Evolutionary conservation across 352 stramenopile species (phyloP).

Genomic region (Phytophthora quininea): DNA sequence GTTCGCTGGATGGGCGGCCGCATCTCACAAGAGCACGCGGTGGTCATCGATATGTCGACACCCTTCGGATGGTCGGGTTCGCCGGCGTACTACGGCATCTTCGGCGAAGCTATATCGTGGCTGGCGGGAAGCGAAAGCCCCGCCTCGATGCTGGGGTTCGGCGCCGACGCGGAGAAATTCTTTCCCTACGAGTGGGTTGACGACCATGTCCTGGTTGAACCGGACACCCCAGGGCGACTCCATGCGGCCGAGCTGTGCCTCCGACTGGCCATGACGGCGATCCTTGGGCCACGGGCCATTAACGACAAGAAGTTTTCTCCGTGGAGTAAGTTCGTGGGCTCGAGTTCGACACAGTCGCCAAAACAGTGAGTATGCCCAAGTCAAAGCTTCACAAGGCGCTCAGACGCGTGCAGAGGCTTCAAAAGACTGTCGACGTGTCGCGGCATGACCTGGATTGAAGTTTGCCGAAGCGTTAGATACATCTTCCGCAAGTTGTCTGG

Average conservation of each 20-base stretch:
- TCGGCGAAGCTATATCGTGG: background rate
- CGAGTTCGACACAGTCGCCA: too few species aligned
- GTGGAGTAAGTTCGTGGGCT: too few species aligned
- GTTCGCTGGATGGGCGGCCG: background rate
- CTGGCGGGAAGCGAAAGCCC: background rate
- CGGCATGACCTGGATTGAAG: too few species aligned
- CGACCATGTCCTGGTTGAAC: background rate
- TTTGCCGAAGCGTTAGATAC: too few species aligned
- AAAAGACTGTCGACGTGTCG: too few species aligned
- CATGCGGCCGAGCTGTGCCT: constrained; percentile 6
- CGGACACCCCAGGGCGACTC: background rate
- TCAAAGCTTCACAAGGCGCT: too few species aligned
- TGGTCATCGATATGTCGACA: constrained; percentile 7
- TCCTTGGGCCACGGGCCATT: too few species aligned
- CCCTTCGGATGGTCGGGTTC: background rate
- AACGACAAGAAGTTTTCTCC: too few species aligned
- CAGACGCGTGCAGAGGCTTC: too few species aligned
- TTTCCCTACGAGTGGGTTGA: constrained; percentile 8
- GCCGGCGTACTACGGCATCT: background rate
- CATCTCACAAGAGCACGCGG: background rate
- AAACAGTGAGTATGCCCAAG: too few species aligned
- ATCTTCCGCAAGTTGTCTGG: too few species aligned
- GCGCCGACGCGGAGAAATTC: background rate
- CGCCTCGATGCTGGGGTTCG: background rate
- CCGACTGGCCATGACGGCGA: too few species aligned